These are phyloP conservation scores for Phaeodactylum tricornutum DNA, from an alignment of 108 stramenopile species.

Conservation along the genomic window DNA sequence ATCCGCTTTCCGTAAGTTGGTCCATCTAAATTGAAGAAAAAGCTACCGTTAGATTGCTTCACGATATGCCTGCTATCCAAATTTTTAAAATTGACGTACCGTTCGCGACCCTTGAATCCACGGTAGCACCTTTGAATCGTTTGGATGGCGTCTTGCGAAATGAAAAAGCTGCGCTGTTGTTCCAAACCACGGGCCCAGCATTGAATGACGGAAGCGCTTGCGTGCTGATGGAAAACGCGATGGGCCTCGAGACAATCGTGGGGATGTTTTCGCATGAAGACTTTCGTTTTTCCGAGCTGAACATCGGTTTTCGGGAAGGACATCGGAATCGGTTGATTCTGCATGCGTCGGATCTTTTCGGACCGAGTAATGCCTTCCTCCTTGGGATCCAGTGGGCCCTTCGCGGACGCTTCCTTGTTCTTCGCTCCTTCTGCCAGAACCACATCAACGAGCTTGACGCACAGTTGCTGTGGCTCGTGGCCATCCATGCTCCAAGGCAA, in stretches of 20 bases:
- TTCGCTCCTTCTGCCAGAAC: constrained; percentile 65
- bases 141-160: constrained; percentile 43
- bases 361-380: constrained; percentile 72
- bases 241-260: constrained; percentile 86
- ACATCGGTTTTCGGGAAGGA: constrained; percentile 71
- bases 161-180: constrained; percentile 44
- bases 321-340: constrained; percentile 71
- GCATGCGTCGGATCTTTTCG: constrained; percentile 83
- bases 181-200: constrained; percentile 72
- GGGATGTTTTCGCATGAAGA: constrained; percentile 91
- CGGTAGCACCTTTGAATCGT: constrained; percentile 72
- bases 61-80: too few relatives aligned
- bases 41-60: too few relatives aligned
- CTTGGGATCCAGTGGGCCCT: constrained; percentile 28
- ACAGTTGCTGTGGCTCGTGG: constrained; percentile 62
- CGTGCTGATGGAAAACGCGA: constrained; percentile 67
- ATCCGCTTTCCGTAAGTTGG: constrained; percentile 58
- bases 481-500: constrained; percentile 71
- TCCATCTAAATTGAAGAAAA: constrained; percentile 69
- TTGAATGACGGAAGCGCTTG: constrained; percentile 71
- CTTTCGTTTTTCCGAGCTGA: constrained; percentile 85
- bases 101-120: constrained; percentile 69
- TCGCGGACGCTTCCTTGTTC: constrained; percentile 11
- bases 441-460: constrained; percentile 59
- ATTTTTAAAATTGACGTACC: constrained; percentile 26